A percentile compares a stretch with the other conserved stretches of the same genome.
Evolutionary conservation across 1,284 basidiomycete genomes (phyloP).

Genomic region (Fomitopsis pinicola): DNA sequence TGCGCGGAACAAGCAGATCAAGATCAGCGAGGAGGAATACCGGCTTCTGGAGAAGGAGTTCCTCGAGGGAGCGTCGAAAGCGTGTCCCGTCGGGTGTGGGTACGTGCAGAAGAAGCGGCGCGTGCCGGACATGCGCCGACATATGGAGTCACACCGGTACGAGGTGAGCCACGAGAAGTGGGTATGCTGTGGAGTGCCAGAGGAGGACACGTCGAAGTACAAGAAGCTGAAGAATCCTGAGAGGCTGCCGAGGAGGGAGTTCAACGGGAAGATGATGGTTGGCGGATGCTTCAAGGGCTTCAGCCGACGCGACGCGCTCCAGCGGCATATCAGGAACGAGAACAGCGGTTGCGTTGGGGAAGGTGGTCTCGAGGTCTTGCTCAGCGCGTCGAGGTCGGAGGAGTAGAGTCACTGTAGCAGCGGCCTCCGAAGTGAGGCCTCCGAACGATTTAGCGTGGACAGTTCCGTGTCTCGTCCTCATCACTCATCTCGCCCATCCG

Average conservation of each 20-base stretch:
- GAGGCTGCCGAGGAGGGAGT: neutral
- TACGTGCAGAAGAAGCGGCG: conserved; percentile 2
- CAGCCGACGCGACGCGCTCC: conserved; percentile 1
- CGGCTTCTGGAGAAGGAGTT: neutral
- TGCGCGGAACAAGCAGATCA: neutral
- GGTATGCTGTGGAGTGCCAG: conserved; percentile 5
- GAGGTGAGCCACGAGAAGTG: conserved; percentile 1
- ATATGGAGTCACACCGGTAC: conserved; percentile 5
- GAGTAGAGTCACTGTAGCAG: neutral
- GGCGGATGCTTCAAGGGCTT: conserved; percentile 5
- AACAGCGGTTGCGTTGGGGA: neutral
- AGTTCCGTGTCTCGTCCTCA: too few relatives aligned
- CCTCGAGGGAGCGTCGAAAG: neutral
- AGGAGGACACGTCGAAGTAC: neutral
- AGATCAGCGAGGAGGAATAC: neutral
- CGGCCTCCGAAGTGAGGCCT: too few relatives aligned
- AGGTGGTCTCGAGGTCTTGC: neutral
- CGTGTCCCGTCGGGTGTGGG: conserved; percentile 2
- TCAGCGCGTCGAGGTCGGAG: neutral
- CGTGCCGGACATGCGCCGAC: conserved; percentile 4
- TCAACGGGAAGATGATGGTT: neutral
- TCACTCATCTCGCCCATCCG: too few relatives aligned
- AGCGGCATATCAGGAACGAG: conserved; percentile 1
- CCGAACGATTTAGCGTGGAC: too few relatives aligned
- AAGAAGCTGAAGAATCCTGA: neutral